Evolutionary conservation across 345 rosid genomes (phyloP), one percentile per base, ranked within the genome.

Genomic region (Syzygium jambos): DNA sequence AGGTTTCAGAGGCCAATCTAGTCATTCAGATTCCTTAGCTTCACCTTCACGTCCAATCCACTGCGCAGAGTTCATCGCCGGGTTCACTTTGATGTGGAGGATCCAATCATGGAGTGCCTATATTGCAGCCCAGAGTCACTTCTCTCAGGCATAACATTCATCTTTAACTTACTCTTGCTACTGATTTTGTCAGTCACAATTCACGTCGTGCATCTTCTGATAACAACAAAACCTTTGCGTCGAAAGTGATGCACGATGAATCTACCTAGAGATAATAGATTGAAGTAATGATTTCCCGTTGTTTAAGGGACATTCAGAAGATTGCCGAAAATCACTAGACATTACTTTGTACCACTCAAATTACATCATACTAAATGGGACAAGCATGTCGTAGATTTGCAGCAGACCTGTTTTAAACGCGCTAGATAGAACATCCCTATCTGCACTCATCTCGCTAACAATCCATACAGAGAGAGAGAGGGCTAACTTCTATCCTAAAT

Each of bases 61-160:
- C 27, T 30, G 43, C 27, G 82, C 49, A 73, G 63, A 22, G 59
- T 21, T 55, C 59, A 55, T 55, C 19, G 25, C 59, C 25, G 9
- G 59, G 59, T 55, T 21, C 61, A 80, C 23, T 41, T n/a, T n/a
- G 49, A 23, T 5, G 30, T 30, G 53, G 53, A 41, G 46, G 43
- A 52, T n/a, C 88, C 87, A 43, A 14, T 53, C 52, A 34, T n/a
- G 87, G 14, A 82, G 86, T 59, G 88, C 86, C 83, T 68, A 85
- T 53, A 87, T 89, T 59, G 90, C 92, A 84, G 92, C 91, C 21
- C 92, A 86, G 89, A 88, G 89, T 85, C 87, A 73, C 87, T 87
- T 89, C 93, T 86, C 57, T 88, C 84, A 87, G 85, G 85, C 87
- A 86, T 84, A 84, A 84, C 65, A 90, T 89, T 30, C 86, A 34